Evolutionary conservation across 441 rosid genomes (phyloP).

Genomic region (Brassica balearica): DNA sequence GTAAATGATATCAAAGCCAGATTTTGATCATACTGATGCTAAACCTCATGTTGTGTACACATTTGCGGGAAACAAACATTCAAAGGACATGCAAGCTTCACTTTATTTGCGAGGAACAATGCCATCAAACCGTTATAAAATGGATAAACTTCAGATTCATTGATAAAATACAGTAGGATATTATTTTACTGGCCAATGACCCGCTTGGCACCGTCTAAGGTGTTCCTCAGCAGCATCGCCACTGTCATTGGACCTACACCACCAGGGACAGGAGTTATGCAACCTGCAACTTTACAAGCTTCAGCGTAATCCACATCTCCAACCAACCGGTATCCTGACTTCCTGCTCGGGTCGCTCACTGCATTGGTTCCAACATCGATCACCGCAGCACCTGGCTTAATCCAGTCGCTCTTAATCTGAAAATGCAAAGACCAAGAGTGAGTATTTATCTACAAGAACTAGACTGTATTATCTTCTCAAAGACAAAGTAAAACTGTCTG

Average conservation of each 20-base stretch:
- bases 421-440: background rate
- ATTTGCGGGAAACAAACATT: background rate
- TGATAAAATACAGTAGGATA: constrained; percentile 2
- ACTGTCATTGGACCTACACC: constrained; percentile 98
- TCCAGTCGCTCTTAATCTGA: constrained; percentile 92
- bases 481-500: background rate
- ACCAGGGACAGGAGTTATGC: constrained; percentile 91
- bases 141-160: constrained; percentile 9
- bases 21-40: background rate
- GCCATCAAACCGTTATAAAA: constrained; percentile 17
- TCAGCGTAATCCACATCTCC: constrained; percentile 88
- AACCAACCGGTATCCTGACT: constrained; percentile 84
- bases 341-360: constrained; percentile 68
- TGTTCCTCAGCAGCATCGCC: constrained; percentile 85
- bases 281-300: constrained; percentile 81
- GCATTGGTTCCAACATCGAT: constrained; percentile 92
- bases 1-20: too few relatives aligned
- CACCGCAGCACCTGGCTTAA: constrained; percentile 93
- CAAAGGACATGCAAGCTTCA: background rate
- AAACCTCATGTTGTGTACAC: background rate
- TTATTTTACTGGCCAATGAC: too few relatives aligned
- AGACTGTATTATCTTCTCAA: background rate
- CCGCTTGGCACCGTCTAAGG: constrained; percentile 50
- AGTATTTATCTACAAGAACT: background rate
- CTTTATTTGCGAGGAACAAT: constrained; percentile 9